Base-by-base conservation (phyloP, 225 moss, liverwort and hornwort genomes). In the Rhytidiadelphus loreus region DNA sequence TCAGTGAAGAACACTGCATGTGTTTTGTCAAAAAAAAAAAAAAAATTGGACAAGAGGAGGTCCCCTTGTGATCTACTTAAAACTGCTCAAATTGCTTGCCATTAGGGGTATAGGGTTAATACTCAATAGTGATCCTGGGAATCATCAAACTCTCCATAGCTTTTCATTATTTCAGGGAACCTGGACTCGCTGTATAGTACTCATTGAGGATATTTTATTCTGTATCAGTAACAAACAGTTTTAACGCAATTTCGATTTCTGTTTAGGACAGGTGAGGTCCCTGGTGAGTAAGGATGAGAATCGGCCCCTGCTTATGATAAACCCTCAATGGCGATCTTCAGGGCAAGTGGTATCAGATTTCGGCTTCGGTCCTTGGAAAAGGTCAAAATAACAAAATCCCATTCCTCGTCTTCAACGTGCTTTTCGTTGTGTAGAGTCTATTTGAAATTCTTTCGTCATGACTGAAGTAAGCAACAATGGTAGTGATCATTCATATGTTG, bases 321-420 rank as follows among this genome's bases (percentile, higher is more conserved):
- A 98, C 84, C 96, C 98, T 25, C 98, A 98, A 87, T 98, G 97
- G 98, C 94, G 97, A 81, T 95, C 96, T 71, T 88, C 95, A 39
- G 98, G 98, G 52, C 97, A 98, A 90, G 90, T 98, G 63, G 92
- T 98, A 4, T 98, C 98, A 29, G 98, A 98, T 85, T 98, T 98
- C 90, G 98, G 98, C 56, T 98, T 98, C 46, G 98, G 98, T 65
- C 98, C 98, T 50, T 98, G 98, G 98, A 96, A 81, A 95, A 96
- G 97, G 98, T 98, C 89, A 72, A 79, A 89, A 35, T 28, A 35
- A 61, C 33, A 59, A 33, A 84, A 53, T 12, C 59, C 9, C 59
- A 33, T 58, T 61, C 75, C 58, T 80, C 68, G 56, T 87, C 57
- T 29, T 80, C 58, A 58, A 29, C 41, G 7, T 80, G 80, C 1